Percentiles rank a stretch among this genome's conserved stretches.
These are phyloP conservation scores for Pascua sp. DNA, from an alignment of 1,284 basidiomycete species.

Conservation along the genomic window DNA sequence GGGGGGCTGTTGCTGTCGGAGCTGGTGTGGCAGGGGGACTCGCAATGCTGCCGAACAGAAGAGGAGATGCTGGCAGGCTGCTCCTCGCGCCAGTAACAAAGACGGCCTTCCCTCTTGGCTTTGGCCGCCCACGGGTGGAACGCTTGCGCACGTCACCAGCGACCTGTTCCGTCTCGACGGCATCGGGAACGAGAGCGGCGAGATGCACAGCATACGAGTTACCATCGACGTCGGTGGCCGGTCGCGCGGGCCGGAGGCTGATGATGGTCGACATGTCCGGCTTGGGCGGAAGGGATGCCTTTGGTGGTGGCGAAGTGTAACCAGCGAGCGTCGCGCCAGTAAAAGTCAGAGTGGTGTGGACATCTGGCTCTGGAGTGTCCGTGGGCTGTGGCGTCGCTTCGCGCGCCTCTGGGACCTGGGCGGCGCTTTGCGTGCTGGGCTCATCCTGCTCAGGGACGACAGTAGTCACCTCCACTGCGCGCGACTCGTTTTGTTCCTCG, in stretches of 20 bases:
- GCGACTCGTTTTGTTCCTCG: neutral
- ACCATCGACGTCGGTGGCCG: slow-evolving; percentile 10
- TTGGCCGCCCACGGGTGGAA: slow-evolving; percentile 11
- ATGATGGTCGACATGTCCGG: slow-evolving; percentile 7
- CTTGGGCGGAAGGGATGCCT: neutral
- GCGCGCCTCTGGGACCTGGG: neutral
- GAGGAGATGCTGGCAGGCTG: slow-evolving; percentile 6
- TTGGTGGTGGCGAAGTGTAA: slow-evolving; percentile 4
- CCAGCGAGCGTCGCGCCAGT: slow-evolving; percentile 12
- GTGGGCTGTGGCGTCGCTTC: neutral
- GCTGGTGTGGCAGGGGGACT: neutral
- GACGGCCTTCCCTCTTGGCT: slow-evolving; percentile 21
- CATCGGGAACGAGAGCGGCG: slow-evolving; percentile 9
- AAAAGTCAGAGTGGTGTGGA: slow-evolving; percentile 8
- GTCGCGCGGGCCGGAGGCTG: slow-evolving; percentile 14
- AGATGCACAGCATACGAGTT: slow-evolving; percentile 22
- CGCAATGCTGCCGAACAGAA: slow-evolving; percentile 11
- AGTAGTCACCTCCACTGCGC: neutral
- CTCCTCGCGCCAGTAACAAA: slow-evolving; percentile 14
- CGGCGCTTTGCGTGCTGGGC: neutral
- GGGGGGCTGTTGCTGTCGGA: too few species aligned
- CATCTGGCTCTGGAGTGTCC: neutral
- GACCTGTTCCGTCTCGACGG: slow-evolving; percentile 14
- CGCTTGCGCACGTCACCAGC: slow-evolving; percentile 10
- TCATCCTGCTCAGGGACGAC: neutral